These are phyloP conservation scores for Pelargonium cotyledonis DNA, from an alignment of 441 rosid genomes.

Conservation along the genomic window DNA sequence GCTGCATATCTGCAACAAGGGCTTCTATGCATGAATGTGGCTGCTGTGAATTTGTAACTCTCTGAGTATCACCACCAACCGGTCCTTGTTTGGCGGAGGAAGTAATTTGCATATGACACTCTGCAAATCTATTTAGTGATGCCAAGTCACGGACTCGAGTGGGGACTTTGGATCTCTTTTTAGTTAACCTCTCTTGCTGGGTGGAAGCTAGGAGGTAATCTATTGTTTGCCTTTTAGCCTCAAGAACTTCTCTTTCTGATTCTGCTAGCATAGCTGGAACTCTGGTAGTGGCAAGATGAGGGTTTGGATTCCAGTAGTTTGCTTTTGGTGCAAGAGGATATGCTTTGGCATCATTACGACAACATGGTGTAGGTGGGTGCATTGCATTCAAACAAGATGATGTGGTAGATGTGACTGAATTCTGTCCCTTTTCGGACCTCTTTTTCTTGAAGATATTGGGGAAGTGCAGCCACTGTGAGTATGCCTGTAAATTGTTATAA, in stretches of 20 bases:
- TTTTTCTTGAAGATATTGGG: conserved; percentile 36
- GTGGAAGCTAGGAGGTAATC: conserved; percentile 21
- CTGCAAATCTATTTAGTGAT: conserved; percentile 34
- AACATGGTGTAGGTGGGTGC: conserved; percentile 19
- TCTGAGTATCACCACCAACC: conserved; percentile 10
- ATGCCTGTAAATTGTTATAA: conserved; percentile 32
- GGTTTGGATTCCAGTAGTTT: conserved; percentile 21
- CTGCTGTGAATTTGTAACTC: conserved; percentile 18
- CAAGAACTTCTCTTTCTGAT: conserved; percentile 20
- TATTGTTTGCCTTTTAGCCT: conserved; percentile 26
- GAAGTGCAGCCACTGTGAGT: conserved; percentile 31
- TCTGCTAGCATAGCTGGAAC: conserved; percentile 24
- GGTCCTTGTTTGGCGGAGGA: conserved; percentile 9
- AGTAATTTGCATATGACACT: conserved; percentile 18
- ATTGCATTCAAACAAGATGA: conserved; percentile 24
- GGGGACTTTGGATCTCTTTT: conserved; percentile 50
- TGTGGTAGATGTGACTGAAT: conserved; percentile 24
- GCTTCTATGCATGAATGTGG: conserved; percentile 31
- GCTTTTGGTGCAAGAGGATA: conserved; percentile 20
- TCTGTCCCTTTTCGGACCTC: conserved; percentile 41
- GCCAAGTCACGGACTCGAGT: conserved; percentile 35
- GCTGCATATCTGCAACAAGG: conserved; percentile 28
- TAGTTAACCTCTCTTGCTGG: conserved; percentile 32
- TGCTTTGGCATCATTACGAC: conserved; percentile 11
- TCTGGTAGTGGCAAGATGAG: conserved; percentile 16